phyloP scores from a whole-genome alignment of 768 basidiomycete genomes.

The Lentinula guzmanii region DNA sequence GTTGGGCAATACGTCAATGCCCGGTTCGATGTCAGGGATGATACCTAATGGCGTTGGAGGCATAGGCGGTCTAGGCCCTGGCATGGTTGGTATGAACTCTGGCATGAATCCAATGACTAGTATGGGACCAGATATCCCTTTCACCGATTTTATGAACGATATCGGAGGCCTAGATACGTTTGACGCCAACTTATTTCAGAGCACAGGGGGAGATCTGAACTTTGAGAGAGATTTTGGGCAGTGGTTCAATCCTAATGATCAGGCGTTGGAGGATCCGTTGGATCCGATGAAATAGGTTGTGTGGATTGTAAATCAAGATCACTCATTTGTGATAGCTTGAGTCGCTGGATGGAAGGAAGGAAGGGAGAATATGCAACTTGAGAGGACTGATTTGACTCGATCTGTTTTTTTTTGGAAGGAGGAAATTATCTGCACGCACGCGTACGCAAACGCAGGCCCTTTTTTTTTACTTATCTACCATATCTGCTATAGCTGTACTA shows the following conservation, averaged over 20 bases:
- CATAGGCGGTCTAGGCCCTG: neutral
- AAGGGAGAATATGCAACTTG: neutral
- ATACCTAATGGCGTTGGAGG: neutral
- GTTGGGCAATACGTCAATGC: neutral
- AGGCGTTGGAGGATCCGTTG: neutral
- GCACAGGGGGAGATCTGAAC: conserved; percentile 40
- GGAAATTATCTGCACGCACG: neutral
- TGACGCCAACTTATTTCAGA: conserved; percentile 32
- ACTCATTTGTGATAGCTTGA: neutral
- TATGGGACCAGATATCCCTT: conserved; percentile 1
- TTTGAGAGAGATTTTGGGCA: conserved; percentile 73
- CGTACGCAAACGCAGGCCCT: neutral
- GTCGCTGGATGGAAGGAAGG: neutral
- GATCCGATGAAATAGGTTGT: neutral
- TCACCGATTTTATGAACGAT: conserved; percentile 42
- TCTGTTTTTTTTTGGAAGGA: neutral
- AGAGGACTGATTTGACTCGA: neutral
- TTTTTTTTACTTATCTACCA: neutral
- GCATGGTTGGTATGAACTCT: neutral
- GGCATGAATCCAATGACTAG: neutral
- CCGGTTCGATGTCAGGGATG: neutral
- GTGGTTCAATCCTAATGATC: conserved; percentile 63
- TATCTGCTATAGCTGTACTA: conserved; percentile 1
- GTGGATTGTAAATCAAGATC: no score
- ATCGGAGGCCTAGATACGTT: conserved; percentile 37